Base-by-base conservation (phyloP, 192 early-diverging fungal species). In the Powellomyces hirtus region DNA sequence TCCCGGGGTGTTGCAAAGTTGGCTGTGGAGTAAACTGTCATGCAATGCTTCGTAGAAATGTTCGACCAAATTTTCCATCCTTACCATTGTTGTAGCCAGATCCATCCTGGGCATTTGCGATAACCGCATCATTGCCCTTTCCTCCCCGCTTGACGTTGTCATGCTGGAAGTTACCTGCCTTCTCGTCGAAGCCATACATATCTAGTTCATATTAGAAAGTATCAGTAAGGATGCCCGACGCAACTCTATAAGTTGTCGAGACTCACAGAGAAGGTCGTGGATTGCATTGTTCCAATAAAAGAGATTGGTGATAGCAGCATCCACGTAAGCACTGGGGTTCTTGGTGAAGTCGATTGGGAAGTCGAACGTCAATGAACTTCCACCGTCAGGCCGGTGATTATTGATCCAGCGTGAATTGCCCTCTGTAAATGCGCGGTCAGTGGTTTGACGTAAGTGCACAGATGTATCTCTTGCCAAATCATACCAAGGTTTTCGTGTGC, bases 1-100 rank as follows among this genome's bases (percentile, higher is more conserved):
- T 97, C 95, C 0, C 92, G 93, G 22, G 94, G 94, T 30, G 96
- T 95, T 8, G 92, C 92, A 85, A 98, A 98, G 73, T 95, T 94
- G 62, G 95, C 95, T 64, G 31, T 7, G n/a, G n/a, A n/a, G n/a
- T n/a, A n/a, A n/a, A n/a, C n/a, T n/a, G n/a, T n/a, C n/a, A n/a
- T 42, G 40, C 40, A 42, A n/a, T 42, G n/a, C 40, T 42, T 42
- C 40, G n/a, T n/a, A n/a, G n/a, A n/a, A n/a, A n/a, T n/a, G n/a
- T n/a, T 46, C 18, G n/a, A n/a, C n/a, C n/a, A n/a, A n/a, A n/a
- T n/a, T n/a, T n/a, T n/a, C n/a, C 16, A 53, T 10, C 51, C 26
- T 46, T 51, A 76, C 57, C 75, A 81, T 95, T 95, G 74, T 94
- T 91, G 62, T 84, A 87, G 46, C 94, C 96, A 37, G 88, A 88